phyloP scores from a whole-genome alignment of 2,329 filamentous ascomycete genomes.

The Xylariaceae sp. region DNA sequence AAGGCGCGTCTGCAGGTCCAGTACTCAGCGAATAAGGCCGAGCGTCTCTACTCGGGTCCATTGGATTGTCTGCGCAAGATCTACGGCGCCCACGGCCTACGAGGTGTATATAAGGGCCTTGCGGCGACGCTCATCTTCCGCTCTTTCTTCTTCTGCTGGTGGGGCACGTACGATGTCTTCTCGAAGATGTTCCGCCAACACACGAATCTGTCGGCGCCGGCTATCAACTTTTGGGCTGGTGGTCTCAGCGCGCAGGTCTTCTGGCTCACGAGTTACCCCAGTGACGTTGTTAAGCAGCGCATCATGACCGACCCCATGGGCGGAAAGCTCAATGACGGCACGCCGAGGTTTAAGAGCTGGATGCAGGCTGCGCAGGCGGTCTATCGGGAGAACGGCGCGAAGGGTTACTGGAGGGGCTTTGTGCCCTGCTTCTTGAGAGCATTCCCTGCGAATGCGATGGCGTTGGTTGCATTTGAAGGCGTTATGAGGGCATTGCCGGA shows the following conservation, averaged over 20 bases:
- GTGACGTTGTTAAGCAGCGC: conserved; percentile 89
- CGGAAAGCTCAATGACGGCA: conserved; percentile 60
- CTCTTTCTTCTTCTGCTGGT: conserved; percentile 96
- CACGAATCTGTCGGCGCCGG: conserved; percentile 68
- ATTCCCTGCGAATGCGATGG: conserved; percentile 94
- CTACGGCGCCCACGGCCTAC: conserved; percentile 64
- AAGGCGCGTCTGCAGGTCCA: conserved; percentile 93
- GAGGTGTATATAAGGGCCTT: conserved; percentile 81
- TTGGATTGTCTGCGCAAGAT: conserved; percentile 76
- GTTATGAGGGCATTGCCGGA: conserved; percentile 67
- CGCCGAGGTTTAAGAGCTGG: conserved; percentile 68
- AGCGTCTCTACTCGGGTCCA: conserved; percentile 78
- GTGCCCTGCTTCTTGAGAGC: conserved; percentile 88
- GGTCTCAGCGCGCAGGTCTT: conserved; percentile 90
- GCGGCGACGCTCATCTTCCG: conserved; percentile 81
- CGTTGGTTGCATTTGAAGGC: conserved; percentile 86
- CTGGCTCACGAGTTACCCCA: conserved; percentile 88
- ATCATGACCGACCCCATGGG: conserved; percentile 94
- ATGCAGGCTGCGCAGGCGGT: conserved; percentile 72
- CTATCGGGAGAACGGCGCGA: conserved; percentile 68
- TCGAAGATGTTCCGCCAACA: conserved; percentile 60
- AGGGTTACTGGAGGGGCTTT: conserved; percentile 89
- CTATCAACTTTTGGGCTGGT: conserved; percentile 95
- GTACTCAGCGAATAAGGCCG: conserved; percentile 72
- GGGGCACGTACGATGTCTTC: conserved; percentile 88